Evolutionary conservation across 306 rosid species (phyloP).

Genomic region (Fragaria nilgerrensis): DNA sequence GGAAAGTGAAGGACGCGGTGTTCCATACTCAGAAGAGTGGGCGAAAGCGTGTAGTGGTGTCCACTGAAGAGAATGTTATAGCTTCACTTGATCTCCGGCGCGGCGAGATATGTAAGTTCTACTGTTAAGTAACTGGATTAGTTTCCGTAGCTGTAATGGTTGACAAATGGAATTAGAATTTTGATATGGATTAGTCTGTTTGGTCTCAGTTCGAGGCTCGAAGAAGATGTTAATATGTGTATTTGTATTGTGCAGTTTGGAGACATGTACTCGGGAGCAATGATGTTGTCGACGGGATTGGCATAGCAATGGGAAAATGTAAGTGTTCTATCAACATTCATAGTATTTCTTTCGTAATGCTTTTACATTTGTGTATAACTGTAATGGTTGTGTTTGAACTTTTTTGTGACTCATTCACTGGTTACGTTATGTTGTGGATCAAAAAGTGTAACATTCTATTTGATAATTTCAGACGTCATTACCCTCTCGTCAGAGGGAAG

Average conservation of each 20-base stretch:
- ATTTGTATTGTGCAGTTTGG: conserved; percentile 82
- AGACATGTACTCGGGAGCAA: conserved; percentile 78
- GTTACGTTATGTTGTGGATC: neutral
- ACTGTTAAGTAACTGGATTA: neutral
- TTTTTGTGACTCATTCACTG: neutral
- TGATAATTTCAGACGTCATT: conserved; percentile 67
- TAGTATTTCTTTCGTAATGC: neutral
- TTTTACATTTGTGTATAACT: neutral
- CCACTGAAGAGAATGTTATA: conserved; percentile 88
- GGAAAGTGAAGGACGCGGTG: conserved; percentile 89
- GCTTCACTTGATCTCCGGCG: conserved; percentile 99
- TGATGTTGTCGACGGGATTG: conserved; percentile 67
- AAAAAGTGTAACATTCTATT: conserved; percentile 15
- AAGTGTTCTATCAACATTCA: conserved; percentile 25
- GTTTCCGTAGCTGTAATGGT: neutral
- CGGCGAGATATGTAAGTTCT: conserved; percentile 82
- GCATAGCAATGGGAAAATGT: conserved; percentile 94
- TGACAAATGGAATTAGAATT: neutral
- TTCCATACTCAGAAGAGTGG: conserved; percentile 88
- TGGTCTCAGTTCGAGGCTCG: neutral
- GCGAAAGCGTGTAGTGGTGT: conserved; percentile 88
- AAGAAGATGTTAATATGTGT: conserved; percentile 26
- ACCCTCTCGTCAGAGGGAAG: conserved; percentile 86
- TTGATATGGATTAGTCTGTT: neutral
- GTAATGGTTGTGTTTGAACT: neutral